Evolutionary conservation across 73 alveolate genomes (phyloP).

Genomic region (Effrenium voratum): DNA sequence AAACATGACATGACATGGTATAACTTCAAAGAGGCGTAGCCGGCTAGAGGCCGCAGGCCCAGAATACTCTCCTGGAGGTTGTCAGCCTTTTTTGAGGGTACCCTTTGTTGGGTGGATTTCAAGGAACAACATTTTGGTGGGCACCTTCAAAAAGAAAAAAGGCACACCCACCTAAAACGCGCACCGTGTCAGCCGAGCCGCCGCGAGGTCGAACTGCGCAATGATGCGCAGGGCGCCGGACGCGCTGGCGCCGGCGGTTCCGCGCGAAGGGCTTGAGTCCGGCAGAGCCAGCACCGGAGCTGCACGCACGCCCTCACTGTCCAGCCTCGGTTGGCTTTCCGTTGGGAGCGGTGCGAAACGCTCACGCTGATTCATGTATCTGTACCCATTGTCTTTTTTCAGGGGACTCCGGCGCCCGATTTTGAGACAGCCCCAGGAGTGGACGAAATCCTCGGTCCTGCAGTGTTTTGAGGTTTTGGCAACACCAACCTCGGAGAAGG

Average conservation of each 20-base stretch:
- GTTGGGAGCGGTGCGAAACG: no score
- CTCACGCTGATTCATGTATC: neutral
- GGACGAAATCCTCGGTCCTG: no score
- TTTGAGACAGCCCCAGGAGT: neutral
- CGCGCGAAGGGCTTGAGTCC: neutral
- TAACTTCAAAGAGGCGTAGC: neutral
- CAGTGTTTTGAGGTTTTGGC: no score
- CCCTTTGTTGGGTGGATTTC: neutral
- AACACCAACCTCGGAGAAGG: no score
- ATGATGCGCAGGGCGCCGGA: conserved; percentile 17
- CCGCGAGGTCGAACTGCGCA: conserved; percentile 79
- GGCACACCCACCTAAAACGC: no score
- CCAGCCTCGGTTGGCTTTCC: neutral
- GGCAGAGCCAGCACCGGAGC: conserved; percentile 74
- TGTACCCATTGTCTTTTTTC: neutral
- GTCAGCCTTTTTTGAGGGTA: neutral
- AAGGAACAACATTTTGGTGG: no score
- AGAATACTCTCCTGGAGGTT: neutral
- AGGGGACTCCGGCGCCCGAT: neutral
- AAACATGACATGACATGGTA: no score
- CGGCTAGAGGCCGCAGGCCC: neutral
- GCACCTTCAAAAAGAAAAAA: no score
- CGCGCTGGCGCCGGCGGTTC: neutral
- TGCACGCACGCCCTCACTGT: conserved; percentile 2
- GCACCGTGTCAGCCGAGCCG: neutral